Conservation (phyloP, 1,284 basidiomycete genomes). For the Cryptococcus depauperatus region DNA sequence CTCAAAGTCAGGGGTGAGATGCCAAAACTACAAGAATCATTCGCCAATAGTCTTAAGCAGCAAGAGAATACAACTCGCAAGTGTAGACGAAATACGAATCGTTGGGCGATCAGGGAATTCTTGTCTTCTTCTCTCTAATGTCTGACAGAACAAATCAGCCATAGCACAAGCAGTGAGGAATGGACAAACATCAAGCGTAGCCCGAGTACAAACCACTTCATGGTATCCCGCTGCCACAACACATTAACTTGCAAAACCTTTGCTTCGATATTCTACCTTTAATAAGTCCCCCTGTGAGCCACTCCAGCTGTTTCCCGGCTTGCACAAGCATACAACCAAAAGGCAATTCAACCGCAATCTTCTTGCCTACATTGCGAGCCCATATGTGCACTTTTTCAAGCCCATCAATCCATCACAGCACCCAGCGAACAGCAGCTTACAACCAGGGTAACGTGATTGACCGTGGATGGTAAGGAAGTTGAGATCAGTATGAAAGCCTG, state of each 20-base stretch:
- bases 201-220: constrained; percentile 78
- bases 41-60: neutral
- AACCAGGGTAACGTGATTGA: constrained; percentile 52
- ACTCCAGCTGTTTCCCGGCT: constrained; percentile 86
- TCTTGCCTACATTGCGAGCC: constrained; percentile 82
- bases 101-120: constrained; percentile 64
- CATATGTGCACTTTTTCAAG: constrained; percentile 57
- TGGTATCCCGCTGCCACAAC: constrained; percentile 62
- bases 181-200: constrained; percentile 57
- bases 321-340: constrained; percentile 58
- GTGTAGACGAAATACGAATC: constrained; percentile 86
- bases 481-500: constrained; percentile 68
- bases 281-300: constrained; percentile 74
- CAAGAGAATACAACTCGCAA: constrained; percentile 47
- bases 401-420: neutral
- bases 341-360: constrained; percentile 73
- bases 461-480: constrained; percentile 71
- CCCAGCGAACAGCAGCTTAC: constrained; percentile 17
- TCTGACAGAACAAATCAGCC: constrained; percentile 44
- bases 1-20: constrained; percentile 73
- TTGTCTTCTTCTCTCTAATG: constrained; percentile 55
- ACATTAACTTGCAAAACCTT: neutral
- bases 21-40: constrained; percentile 59
- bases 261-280: constrained; percentile 48
- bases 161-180: neutral